phyloP scores from a whole-genome alignment of 495 filamentous ascomycete species.

The Cetradonia linearis region DNA sequence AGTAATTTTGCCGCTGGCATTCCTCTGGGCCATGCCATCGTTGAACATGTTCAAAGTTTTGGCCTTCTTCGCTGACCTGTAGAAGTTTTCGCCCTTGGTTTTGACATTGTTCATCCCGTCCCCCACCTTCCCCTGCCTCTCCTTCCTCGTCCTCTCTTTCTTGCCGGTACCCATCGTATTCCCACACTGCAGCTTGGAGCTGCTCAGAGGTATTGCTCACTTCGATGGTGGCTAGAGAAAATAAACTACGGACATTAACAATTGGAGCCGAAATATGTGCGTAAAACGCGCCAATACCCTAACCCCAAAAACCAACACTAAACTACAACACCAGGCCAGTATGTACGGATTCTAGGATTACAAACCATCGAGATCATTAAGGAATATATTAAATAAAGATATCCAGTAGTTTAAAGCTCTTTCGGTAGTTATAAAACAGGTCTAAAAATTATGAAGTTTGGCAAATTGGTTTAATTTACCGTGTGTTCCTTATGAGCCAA shows the following conservation, averaged over 20 bases:
- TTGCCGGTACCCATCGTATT: conserved; percentile 82
- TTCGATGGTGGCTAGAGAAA: background rate
- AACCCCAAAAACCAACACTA: too few species aligned
- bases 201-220: background rate
- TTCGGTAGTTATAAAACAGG: too few species aligned
- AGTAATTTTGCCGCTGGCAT: conserved; percentile 66
- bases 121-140: conserved; percentile 66
- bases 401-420: too few species aligned
- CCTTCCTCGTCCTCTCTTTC: conserved; percentile 77
- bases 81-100: conserved; percentile 93
- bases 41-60: conserved; percentile 81
- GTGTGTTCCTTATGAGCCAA: too few species aligned
- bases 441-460: too few species aligned
- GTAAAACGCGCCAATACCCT: too few species aligned
- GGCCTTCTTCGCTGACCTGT: conserved; percentile 77
- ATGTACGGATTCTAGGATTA: too few species aligned
- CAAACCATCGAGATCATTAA: too few species aligned
- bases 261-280: background rate
- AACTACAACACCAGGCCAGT: too few species aligned
- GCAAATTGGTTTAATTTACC: too few species aligned
- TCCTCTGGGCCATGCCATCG: conserved; percentile 64
- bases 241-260: background rate
- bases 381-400: too few species aligned
- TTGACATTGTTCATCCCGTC: conserved; percentile 87
- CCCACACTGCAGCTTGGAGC: background rate